Evolutionary conservation across 306 rosid species (phyloP), one percentile per base, ranked within the genome.

Genomic region (Corylus americana): DNA sequence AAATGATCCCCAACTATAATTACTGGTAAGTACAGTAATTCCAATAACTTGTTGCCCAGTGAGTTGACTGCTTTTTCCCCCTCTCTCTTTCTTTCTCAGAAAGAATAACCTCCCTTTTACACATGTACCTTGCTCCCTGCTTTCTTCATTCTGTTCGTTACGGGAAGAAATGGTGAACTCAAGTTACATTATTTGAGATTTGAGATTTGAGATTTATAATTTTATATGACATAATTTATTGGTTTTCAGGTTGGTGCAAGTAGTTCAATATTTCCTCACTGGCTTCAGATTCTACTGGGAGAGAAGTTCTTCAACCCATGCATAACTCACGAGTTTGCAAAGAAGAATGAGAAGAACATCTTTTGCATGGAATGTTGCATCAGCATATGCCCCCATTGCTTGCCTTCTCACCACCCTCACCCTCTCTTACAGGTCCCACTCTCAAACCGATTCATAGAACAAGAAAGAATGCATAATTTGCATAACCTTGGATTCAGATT

Each of bases 241-340:
- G 68, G 8, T 75, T 39, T 22, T 73, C 70, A 81, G 83, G 86
- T 39, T 74, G 55, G 74, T 54, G 45, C 67, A 22, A 44, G 53
- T 68, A 44, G 53, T 68, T 74, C 71, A 22, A 76, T 22, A 22
- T 22, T 80, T 70, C 85, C 88, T 14, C 55, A 77, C 47, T 87
- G 91, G 88, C 76, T 85, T 71, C 83, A 68, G 2, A 67, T 71
- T 71, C 88, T 87, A 1, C 55, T 78, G 47, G 79, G 77, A 13
- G 84, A 82, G 73, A 81, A 80, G 13, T 88, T 85, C 83, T 88
- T 88, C 6, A 75, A 55, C 12, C 78, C 76, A 7, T 88, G 91
- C 73, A 47, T 8, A 20, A 49, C 76, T 81, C 91, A 88, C 47
- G 61, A 16, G 7, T 71, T 67, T 42, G 70, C 64, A 49, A 85